Evolutionary conservation across 768 basidiomycete species (phyloP), one percentile per base, ranked within the genome.

Genomic region (Xerocomellus dryophilus): DNA sequence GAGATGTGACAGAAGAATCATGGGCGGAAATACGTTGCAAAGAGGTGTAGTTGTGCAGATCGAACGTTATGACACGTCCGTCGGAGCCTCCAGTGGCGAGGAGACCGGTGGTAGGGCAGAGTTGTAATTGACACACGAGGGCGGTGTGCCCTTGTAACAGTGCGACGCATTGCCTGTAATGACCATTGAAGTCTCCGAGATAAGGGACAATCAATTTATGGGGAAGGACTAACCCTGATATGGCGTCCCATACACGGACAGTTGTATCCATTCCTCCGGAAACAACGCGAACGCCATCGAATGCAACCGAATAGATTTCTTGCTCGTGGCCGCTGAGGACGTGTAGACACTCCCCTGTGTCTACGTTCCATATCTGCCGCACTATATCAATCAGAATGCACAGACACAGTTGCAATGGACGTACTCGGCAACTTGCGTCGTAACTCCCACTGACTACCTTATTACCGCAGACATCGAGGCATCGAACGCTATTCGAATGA

Each of bases 191-290:
- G 7, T 29, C 18, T 17, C 31, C 44, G 25, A 41, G 21, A 14
- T 20, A 40, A 10, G 36, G 31, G 17, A 47, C 34, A 21, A 9
- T 20, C 25, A 38, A 46, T 32, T n/a, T 40, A 35, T 29, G 38
- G n/a, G 3, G 18, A 46, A 15, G 31, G 21, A 71, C 85, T 60
- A 65, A 94, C 93, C 95, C 95, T 38, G 87, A 86, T 10, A 78
- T 74, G 0, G 90, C 88, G 58, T 88, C 84, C 96, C 96, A 98
- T 0, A 98, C 81, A 4, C 94, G 77, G 4, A 97, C 90, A 1
- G 88, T 92, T n/a, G 92, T 94, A 63, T 98, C 95, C 58, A 96
- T 73, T n/a, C 88, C 88, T 5, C 93, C 95, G 7, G 90, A 90
- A 2, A 86, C 90, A 46, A 95, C 80, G 12, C 83, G 76, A 17